Evolutionary conservation across 306 rosid species (phyloP).

Genomic region (Cucumis cinereus): DNA sequence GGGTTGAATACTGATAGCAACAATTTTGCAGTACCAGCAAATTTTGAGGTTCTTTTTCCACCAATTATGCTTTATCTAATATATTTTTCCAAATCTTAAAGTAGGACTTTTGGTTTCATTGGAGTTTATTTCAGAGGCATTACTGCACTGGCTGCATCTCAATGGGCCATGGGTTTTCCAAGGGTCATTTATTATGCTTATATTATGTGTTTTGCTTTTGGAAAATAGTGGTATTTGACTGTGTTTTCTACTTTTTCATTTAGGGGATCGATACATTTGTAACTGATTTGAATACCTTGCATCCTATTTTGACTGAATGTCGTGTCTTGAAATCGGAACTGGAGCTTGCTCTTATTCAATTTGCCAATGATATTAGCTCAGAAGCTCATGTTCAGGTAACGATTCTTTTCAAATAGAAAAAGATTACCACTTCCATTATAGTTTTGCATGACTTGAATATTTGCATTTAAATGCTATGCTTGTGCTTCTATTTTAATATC

Average conservation of each 20-base stretch:
- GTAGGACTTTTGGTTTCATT: neutral
- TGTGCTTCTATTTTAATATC: neutral
- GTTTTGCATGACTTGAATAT: neutral
- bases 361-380: slow-evolving; percentile 86
- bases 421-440: neutral
- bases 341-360: slow-evolving; percentile 77
- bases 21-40: slow-evolving; percentile 50
- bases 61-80: neutral
- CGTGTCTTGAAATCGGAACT: slow-evolving; percentile 76
- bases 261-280: slow-evolving; percentile 63
- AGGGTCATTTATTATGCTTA: neutral
- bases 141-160: neutral
- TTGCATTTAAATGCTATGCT: neutral
- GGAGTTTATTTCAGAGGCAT: neutral
- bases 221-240: neutral
- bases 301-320: slow-evolving; percentile 82
- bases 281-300: slow-evolving; percentile 53
- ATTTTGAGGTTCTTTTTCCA: slow-evolving; percentile 48
- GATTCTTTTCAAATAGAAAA: neutral
- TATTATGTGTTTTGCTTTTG: neutral
- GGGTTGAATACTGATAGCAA: slow-evolving; percentile 79
- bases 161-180: neutral
- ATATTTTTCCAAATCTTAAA: neutral
- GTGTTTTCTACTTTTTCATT: neutral
- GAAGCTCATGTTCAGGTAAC: slow-evolving; percentile 86